Conservation (phyloP, 169 alveolate species). For the Neospora caninum region DNA sequence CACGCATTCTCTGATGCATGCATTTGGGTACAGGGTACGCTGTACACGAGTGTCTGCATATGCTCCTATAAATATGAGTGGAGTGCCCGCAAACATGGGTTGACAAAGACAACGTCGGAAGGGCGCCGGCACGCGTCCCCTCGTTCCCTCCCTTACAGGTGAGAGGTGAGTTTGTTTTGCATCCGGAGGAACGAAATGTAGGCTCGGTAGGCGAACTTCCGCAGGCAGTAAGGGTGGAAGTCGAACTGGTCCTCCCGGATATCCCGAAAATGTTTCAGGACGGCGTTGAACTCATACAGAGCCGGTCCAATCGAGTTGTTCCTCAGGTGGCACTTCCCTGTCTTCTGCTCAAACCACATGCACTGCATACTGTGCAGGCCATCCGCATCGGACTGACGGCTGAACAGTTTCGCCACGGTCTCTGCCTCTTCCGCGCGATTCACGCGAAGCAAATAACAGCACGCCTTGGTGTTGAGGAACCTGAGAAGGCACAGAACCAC, state of each 20-base stretch:
- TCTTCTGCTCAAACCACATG: constrained; percentile 82
- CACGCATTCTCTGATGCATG: too few relatives aligned
- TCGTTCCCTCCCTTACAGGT: constrained; percentile 32
- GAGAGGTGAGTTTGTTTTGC: constrained; percentile 72
- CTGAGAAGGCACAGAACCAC: constrained; percentile 42
- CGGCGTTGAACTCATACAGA: constrained; percentile 80
- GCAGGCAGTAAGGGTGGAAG: constrained; percentile 87
- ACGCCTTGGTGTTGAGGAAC: constrained; percentile 65
- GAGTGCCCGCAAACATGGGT: too few relatives aligned
- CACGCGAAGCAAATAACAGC: constrained; percentile 61
- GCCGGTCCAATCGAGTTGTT: constrained; percentile 75
- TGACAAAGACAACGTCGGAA: too few relatives aligned
- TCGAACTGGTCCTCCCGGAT: constrained; percentile 91
- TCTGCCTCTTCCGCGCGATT: constrained; percentile 20
- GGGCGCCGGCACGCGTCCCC: too few relatives aligned
- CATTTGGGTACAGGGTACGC: too few relatives aligned
- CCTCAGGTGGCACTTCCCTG: constrained; percentile 79
- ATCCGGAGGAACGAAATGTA: constrained; percentile 75
- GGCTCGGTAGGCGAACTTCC: constrained; percentile 83
- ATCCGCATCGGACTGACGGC: constrained; percentile 48
- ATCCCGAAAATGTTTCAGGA: constrained; percentile 83
- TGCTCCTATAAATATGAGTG: too few relatives aligned
- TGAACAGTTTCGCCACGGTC: constrained; percentile 21
- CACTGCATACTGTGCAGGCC: constrained; percentile 74
- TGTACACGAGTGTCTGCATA: too few relatives aligned